phyloP scores from a whole-genome alignment of 208 protist genomes.

The Blechomonas ayalai region DNA sequence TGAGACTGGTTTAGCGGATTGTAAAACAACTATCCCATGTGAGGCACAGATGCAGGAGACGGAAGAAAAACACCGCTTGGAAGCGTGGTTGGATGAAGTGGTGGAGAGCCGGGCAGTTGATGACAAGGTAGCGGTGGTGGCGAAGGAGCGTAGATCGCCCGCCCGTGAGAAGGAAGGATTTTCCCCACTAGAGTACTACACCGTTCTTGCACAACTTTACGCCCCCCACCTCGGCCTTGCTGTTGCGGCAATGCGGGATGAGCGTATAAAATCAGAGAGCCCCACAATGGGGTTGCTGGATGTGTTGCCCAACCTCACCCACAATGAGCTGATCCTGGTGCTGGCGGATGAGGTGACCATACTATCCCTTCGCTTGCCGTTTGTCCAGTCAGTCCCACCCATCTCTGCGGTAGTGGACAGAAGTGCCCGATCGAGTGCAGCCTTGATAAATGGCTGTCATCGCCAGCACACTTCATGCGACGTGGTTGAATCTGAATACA shows the following conservation, averaged over 20 bases:
- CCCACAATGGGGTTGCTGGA: conserved; percentile 5
- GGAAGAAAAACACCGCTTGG: conserved; percentile 2
- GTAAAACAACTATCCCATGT: not conserved
- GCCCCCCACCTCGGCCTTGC: not conserved
- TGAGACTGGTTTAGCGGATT: not conserved
- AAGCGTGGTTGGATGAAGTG: conserved; percentile 42
- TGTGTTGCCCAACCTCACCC: conserved; percentile 13
- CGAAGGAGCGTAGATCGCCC: not conserved
- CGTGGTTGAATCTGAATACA: no score
- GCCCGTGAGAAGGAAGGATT: not conserved
- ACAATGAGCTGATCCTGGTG: conserved; percentile 31
- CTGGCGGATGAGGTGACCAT: conserved; percentile 16
- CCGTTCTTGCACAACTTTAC: conserved; percentile 17
- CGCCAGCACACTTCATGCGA: no score
- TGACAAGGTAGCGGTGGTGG: no score
- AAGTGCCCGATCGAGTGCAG: not conserved
- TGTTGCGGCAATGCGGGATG: not conserved
- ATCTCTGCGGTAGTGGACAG: not conserved
- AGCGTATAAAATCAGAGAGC: conserved; percentile 17
- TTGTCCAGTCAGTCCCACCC: conserved; percentile 7
- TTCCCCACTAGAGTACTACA: conserved; percentile 5
- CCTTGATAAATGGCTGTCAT: no score
- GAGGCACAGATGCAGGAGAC: not conserved
- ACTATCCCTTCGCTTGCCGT: conserved; percentile 32
- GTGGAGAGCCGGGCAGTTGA: no score